Evolutionary conservation across 164 flowering plant species (phyloP).

Genomic region (Buxus sempervirens): DNA sequence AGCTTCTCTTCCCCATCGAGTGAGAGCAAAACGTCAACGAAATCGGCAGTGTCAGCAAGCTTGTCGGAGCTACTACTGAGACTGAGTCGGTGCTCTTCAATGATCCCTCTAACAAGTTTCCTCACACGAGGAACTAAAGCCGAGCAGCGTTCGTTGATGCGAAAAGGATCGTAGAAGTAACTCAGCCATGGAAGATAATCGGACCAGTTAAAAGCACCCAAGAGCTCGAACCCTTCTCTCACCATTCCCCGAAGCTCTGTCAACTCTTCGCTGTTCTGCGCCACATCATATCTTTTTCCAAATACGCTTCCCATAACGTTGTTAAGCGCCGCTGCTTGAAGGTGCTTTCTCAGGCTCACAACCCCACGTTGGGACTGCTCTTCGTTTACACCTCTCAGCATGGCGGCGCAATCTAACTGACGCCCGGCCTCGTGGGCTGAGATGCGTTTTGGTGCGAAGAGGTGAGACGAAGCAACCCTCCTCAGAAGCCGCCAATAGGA

Average conservation of each 20-base stretch:
- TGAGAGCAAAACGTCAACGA: slow-evolving; percentile 56
- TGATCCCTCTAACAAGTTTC: slow-evolving; percentile 40
- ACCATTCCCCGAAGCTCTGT: slow-evolving; percentile 49
- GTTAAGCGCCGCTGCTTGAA: slow-evolving; percentile 56
- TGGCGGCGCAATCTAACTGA: slow-evolving; percentile 31
- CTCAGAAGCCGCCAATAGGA: slow-evolving; percentile 49
- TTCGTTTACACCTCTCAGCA: slow-evolving; percentile 32
- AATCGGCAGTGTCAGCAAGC: slow-evolving; percentile 27
- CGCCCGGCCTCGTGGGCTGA: slow-evolving; percentile 45
- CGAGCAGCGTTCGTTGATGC: slow-evolving; percentile 38
- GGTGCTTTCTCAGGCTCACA: slow-evolving; percentile 38
- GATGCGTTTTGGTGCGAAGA: slow-evolving; percentile 54
- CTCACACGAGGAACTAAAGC: slow-evolving; percentile 56
- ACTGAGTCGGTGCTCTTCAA: slow-evolving; percentile 37
- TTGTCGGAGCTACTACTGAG: background rate
- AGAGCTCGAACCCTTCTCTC: slow-evolving; percentile 68
- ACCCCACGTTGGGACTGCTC: slow-evolving; percentile 31
- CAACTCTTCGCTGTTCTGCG: slow-evolving; percentile 17
- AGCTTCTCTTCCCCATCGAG: slow-evolving; percentile 57
- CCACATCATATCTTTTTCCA: slow-evolving; percentile 41
- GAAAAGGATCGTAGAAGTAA: slow-evolving; percentile 44
- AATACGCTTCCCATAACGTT: slow-evolving; percentile 67
- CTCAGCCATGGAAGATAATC: slow-evolving; percentile 65
- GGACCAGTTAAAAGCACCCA: slow-evolving; percentile 77
- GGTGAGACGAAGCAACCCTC: slow-evolving; percentile 55